Evolutionary conservation across 1,284 basidiomycete species (phyloP).

Genomic region (Xerocomus minutiporus): DNA sequence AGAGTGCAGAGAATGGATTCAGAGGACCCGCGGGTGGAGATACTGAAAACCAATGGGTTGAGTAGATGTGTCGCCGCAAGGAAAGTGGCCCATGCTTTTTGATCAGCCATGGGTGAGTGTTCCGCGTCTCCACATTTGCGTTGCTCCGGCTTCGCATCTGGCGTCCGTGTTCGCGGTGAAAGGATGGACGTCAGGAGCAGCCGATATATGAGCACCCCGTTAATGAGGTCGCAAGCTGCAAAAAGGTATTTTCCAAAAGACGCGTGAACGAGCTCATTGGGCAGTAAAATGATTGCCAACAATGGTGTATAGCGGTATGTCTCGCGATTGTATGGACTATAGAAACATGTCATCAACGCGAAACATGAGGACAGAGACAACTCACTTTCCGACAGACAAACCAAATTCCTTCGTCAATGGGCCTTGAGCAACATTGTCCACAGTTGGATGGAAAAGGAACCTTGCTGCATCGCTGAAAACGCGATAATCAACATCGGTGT

Average conservation of each 20-base stretch:
- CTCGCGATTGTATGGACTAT: conserved; percentile 85
- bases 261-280: conserved; percentile 75
- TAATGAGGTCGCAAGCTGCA: conserved; percentile 77
- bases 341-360: conserved; percentile 5
- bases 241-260: conserved; percentile 91
- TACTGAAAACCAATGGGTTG: conserved; percentile 93
- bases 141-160: conserved; percentile 16
- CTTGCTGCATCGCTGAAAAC: conserved; percentile 91
- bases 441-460: conserved; percentile 54
- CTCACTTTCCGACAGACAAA: conserved; percentile 66
- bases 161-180: neutral
- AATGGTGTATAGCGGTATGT: conserved; percentile 98
- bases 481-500: conserved; percentile 95
- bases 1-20: conserved; percentile 84
- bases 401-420: conserved; percentile 39
- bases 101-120: neutral
- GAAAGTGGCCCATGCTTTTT: conserved; percentile 40
- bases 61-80: conserved; percentile 70
- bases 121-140: conserved; percentile 1
- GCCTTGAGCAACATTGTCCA: conserved; percentile 55
- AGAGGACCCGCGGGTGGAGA: conserved; percentile 93
- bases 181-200: conserved; percentile 55
- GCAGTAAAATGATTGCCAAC: conserved; percentile 77
- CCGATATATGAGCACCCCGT: conserved; percentile 74
- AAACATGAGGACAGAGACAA: conserved; percentile 11